Conservation (phyloP, 768 basidiomycete genomes). For the Kwoniella sp. region DNA sequence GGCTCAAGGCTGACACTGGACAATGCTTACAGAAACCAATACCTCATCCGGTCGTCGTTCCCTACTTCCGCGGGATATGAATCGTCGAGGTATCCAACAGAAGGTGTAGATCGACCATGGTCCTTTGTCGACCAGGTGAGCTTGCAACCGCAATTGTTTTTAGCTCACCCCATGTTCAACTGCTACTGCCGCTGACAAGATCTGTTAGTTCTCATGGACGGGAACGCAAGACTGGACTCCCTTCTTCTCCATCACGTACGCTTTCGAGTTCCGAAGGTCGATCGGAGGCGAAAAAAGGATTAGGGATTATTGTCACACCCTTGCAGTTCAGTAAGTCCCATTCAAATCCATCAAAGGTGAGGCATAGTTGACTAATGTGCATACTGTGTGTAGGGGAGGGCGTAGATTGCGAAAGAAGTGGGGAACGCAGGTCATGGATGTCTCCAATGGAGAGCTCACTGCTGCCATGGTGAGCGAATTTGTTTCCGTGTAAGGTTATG, state of each 20-base stretch:
- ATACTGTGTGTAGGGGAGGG: slow-evolving; percentile 60
- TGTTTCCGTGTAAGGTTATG: too few species aligned
- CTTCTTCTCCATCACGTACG: slow-evolving; percentile 56
- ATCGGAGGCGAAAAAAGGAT: slow-evolving; percentile 77
- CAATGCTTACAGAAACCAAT: slow-evolving; percentile 36
- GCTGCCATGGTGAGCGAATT: slow-evolving; percentile 71
- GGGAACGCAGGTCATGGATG: slow-evolving; percentile 68
- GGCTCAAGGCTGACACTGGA: not conserved
- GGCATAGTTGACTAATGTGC: not conserved
- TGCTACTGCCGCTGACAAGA: too few species aligned
- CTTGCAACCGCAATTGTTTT: too few species aligned
- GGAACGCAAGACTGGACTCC: slow-evolving; percentile 51
- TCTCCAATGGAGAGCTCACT: slow-evolving; percentile 63
- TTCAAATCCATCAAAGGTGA: not conserved
- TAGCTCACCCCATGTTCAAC: too few species aligned
- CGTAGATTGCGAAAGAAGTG: slow-evolving; percentile 64
- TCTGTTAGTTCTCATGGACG: slow-evolving; percentile 45
- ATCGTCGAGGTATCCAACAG: slow-evolving; percentile 39
- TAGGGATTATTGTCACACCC: slow-evolving; percentile 67
- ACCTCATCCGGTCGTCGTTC: slow-evolving; percentile 41
- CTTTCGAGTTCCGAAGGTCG: slow-evolving; percentile 70
- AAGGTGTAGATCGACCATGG: slow-evolving; percentile 28
- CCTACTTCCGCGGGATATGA: slow-evolving; percentile 49
- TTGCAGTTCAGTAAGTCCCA: slow-evolving; percentile 61
- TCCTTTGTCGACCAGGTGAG: slow-evolving; percentile 40